Base-by-base conservation (phyloP, 306 rosid species). In the Malus sylvestris region DNA sequence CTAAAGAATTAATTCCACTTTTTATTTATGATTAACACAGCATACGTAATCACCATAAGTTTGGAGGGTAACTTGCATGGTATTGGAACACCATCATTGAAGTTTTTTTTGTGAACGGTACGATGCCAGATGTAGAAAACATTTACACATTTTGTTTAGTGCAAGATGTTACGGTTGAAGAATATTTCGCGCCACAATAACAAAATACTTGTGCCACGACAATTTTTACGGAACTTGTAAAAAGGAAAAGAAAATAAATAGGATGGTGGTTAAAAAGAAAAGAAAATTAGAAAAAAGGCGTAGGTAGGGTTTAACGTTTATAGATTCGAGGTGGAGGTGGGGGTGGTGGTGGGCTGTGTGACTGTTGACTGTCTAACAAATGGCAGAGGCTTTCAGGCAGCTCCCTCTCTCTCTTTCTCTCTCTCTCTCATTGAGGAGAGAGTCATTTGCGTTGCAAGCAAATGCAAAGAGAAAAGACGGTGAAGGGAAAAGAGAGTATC, bases 81-180 rank as follows among this genome's bases (percentile, higher is more conserved):
- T 35, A 6, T 35, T 35, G 40, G 40, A 35, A 35, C 40, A 35
- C 40, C 8, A 6, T 33, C 7, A 5, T 35, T 33, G 2, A 1
- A 35, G 40, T 35, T 0, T 35, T 35, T 1, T 6, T 35, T 6
- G 9, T 6, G 9, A 35, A 35, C 1, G 40, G 9, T 35, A 35
- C 40, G 9, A 6, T 0, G 2, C 9, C 40, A 35, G 1, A 0
- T 0, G 40, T 0, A 35, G 40, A 35, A 35, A 33, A 35, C 6
- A 35, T 35, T 35, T 0, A 35, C 40, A 35, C 40, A 35, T 7
- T 35, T 35, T 1, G 40, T 35, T 6, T 35, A 6, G 8, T 35
- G 40, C 40, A 0, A 35, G 40, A 6, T 1, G 40, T 35, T 33
- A 33, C 7, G 8, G 8, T 33, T 5, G 33, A 33, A 33, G 7